Evolutionary conservation across 2,329 filamentous ascomycete species (phyloP).

Genomic region (Cladophialophora immunda): DNA sequence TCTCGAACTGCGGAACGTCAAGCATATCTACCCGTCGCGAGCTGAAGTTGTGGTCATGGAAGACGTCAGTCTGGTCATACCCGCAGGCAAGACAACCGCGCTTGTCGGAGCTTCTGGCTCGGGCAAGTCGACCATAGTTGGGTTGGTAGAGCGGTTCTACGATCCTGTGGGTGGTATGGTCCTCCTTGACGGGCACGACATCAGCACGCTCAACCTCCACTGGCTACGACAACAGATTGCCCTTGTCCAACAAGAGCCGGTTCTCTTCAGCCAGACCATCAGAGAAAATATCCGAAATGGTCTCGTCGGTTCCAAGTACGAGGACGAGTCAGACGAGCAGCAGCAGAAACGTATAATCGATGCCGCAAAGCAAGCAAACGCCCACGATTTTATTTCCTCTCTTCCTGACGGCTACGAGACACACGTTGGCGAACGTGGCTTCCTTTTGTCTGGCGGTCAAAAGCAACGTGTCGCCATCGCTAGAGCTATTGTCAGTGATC

Average conservation of each 20-base stretch:
- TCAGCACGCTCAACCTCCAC: slow-evolving; percentile 80
- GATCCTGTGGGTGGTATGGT: slow-evolving; percentile 83
- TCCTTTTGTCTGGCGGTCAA: slow-evolving; percentile 91
- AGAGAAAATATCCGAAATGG: slow-evolving; percentile 90
- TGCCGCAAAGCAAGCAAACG: slow-evolving; percentile 90
- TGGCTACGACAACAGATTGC: slow-evolving; percentile 95
- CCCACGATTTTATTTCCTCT: slow-evolving; percentile 85
- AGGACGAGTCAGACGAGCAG: slow-evolving; percentile 72
- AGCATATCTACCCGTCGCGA: slow-evolving; percentile 93
- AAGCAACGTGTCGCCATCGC: slow-evolving; percentile 97
- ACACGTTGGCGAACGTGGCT: slow-evolving; percentile 93
- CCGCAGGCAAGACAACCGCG: slow-evolving; percentile 90
- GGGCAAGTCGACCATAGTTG: slow-evolving; percentile 94
- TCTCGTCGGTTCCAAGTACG: slow-evolving; percentile 81
- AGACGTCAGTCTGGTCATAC: slow-evolving; percentile 78
- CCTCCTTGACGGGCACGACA: slow-evolving; percentile 81
- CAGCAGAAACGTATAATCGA: slow-evolving; percentile 76
- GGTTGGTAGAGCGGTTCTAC: slow-evolving; percentile 93
- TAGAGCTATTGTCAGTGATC: slow-evolving; percentile 86
- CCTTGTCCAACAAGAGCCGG: slow-evolving; percentile 91
- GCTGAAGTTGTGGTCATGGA: slow-evolving; percentile 91
- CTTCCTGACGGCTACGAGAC: slow-evolving; percentile 92
- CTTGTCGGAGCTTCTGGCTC: slow-evolving; percentile 93
- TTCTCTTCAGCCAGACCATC: slow-evolving; percentile 88
- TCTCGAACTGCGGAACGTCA: slow-evolving; percentile 82